Evolutionary conservation across 2,329 filamentous ascomycete genomes (phyloP), one percentile per base, ranked within the genome.

Genomic region (Cordyceps cateniannulata): DNA sequence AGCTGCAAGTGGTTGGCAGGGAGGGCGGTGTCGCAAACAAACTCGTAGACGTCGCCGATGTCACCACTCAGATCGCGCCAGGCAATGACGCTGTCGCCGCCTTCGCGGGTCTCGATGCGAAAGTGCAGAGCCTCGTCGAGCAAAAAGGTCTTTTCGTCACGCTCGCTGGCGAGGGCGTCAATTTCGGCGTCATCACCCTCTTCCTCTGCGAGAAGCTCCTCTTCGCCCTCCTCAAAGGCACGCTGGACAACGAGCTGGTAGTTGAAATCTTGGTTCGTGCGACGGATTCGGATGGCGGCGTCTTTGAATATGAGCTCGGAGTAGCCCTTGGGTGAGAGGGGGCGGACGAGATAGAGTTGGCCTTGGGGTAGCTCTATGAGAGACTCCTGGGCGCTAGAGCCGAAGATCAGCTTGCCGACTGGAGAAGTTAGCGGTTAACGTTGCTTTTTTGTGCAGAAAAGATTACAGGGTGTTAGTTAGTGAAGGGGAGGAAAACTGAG

Each of bases 261-360:
- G 70, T 99, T 93, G 70, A 90, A 97, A 59, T 98, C 92, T 73
- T 96, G 93, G 22, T 90, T 93, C 18, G 95, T 98, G 65, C 91
- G 87, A 65, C 96, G 89, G 70, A 99, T 96, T 65, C 89, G 91
- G 58, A 93, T 91, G 51, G 91, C 90, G 44, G 92, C 89, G 85
- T 99, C 95, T 75, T 95, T 96, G 82, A 97, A 99, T 76, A 99
- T 96, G 72, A 98, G 91, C 76, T 99, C 95, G 1, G 93, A 97
- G 74, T 97, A 98, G 66, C 95, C 95, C 75, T 99, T 99, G 61
- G 93, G 92, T 8, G 93, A 98, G 54, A 91, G 85, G 12, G 95
- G 95, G 69, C 95, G 90, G 68, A 99, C 95, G 67, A 99, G 88
- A 75, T 97, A 99, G 49, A 99, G 90, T 75, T 98, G 93, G 71